Conservation (phyloP, 176 grass and related monocot genomes). For the Triticum urartu region DNA sequence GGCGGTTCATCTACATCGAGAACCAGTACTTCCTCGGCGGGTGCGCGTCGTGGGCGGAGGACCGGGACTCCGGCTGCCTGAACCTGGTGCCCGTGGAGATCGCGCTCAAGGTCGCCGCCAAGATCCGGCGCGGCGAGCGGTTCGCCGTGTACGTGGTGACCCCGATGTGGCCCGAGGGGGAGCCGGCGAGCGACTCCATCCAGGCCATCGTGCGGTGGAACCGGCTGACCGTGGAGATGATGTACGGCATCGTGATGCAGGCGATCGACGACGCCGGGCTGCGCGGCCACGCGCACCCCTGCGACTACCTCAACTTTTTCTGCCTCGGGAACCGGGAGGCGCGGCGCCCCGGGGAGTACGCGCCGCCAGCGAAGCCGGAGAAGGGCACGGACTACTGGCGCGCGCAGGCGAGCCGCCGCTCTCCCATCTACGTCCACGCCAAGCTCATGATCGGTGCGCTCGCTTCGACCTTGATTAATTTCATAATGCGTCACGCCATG, state of each 20-base stretch:
- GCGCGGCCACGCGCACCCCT: conserved; percentile 60
- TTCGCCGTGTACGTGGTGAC: conserved; percentile 78
- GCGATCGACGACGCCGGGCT: conserved; percentile 76
- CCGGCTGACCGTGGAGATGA: conserved; percentile 74
- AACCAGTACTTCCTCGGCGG: conserved; percentile 99
- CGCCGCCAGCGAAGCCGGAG: conserved; percentile 46
- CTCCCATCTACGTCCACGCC: conserved; percentile 84
- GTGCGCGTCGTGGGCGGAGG: conserved; percentile 66
- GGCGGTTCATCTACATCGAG: conserved; percentile 81
- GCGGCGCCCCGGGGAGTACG: conserved; percentile 39
- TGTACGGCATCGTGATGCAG: conserved; percentile 60
- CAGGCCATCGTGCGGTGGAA: conserved; percentile 86
- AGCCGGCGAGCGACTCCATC: conserved; percentile 47
- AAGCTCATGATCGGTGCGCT: conserved; percentile 90
- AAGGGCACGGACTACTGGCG: conserved; percentile 61
- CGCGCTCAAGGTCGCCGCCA: conserved; percentile 75
- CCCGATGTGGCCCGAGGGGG: conserved; percentile 91
- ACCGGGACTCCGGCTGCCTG: conserved; percentile 59
- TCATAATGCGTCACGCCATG: neutral
- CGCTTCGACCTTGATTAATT: neutral
- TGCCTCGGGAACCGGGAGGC: conserved; percentile 83
- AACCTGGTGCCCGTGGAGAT: conserved; percentile 88
- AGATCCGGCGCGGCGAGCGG: conserved; percentile 58
- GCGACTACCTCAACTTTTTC: conserved; percentile 97
- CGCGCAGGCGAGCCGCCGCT: conserved; percentile 64